Evolutionary conservation across 495 filamentous ascomycete species (phyloP), one percentile per base, ranked within the genome.

Genomic region (Aeminium ludgeri): DNA sequence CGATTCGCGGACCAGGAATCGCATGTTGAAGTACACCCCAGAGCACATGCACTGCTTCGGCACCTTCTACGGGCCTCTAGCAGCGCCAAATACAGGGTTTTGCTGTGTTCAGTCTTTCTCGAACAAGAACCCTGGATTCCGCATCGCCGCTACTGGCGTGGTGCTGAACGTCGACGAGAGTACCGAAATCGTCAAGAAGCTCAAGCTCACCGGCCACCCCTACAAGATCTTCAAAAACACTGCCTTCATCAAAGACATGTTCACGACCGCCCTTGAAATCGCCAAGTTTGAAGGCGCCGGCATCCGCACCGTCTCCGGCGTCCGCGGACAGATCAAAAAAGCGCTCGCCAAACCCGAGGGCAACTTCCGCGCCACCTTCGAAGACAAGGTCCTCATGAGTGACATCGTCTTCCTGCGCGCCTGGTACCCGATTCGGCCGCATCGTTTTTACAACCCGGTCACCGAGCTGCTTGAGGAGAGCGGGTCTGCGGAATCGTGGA

Each of bases 201-300:
- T 97, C 52, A 97, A 96, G 58, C 71, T 97, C 20, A 91, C 83
- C 12, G 86, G 86, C 48, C 67, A 73, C 20, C 84, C 89, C 5
- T 86, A 84, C 65, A 97, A 96, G 66, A 92, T 97, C 60, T 97
- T 94, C 72, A 91, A 91, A 56, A 97, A 97, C 63, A 97, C 89
- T 0, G 85, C 89, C 13, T 96, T 97, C 62, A 89, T 97, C 66
- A 87, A 86, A 57, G 84, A 95, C 59, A 97, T 97, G 89, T 97
- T 97, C 67, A 86, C 72, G 52, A 77, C 78, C 0, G 65, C 82
- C 0, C 70, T 97, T 11, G 89, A 97, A 56, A 85, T 96, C 43
- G 87, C 89, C 57, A 96, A 96, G 61, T 96, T 97, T 53, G 89
- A 96, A 64, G 91, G 89, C 29, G 89, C 89, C 8, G 74, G 79